These are phyloP conservation scores for Aspergillus sclerotioniger DNA, from an alignment of 495 filamentous ascomycete species.

Conservation along the genomic window DNA sequence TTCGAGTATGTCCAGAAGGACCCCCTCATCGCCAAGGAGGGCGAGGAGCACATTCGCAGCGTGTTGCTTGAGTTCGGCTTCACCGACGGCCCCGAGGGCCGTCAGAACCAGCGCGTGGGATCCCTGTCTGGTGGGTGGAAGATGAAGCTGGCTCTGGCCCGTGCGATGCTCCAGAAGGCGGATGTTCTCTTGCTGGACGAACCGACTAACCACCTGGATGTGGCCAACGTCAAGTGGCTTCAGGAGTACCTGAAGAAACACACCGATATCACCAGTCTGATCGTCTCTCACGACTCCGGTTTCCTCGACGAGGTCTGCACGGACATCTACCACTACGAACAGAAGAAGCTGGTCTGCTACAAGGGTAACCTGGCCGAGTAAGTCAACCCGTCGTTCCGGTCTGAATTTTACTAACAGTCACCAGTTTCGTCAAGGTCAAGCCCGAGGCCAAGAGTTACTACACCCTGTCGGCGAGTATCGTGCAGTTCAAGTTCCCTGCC, in stretches of 20 bases:
- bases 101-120: slow-evolving; percentile 82
- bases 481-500: slow-evolving; percentile 96
- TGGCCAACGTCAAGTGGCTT: slow-evolving; percentile 93
- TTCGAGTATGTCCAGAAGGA: slow-evolving; percentile 87
- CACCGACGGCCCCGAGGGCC: slow-evolving; percentile 81
- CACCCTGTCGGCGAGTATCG: slow-evolving; percentile 83
- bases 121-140: slow-evolving; percentile 99
- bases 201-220: slow-evolving; percentile 98
- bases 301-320: slow-evolving; percentile 98
- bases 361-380: slow-evolving; percentile 84
- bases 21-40: slow-evolving; percentile 71
- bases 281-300: slow-evolving; percentile 96
- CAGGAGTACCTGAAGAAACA: slow-evolving; percentile 93
- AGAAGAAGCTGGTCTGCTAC: slow-evolving; percentile 94
- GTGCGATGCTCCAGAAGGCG: slow-evolving; percentile 94
- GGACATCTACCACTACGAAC: slow-evolving; percentile 98
- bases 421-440: slow-evolving; percentile 77
- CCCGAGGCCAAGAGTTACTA: slow-evolving; percentile 99
- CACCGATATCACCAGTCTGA: slow-evolving; percentile 95
- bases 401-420: slow-evolving; percentile 15
- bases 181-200: slow-evolving; percentile 96
- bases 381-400: slow-evolving; percentile 9
- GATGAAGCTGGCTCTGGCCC: slow-evolving; percentile 97
- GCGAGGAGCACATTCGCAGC: slow-evolving; percentile 71
- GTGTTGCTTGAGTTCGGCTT: slow-evolving; percentile 93